These are phyloP conservation scores for Xerocomellus intermedius DNA, from an alignment of 768 basidiomycete genomes.

Conservation along the genomic window DNA sequence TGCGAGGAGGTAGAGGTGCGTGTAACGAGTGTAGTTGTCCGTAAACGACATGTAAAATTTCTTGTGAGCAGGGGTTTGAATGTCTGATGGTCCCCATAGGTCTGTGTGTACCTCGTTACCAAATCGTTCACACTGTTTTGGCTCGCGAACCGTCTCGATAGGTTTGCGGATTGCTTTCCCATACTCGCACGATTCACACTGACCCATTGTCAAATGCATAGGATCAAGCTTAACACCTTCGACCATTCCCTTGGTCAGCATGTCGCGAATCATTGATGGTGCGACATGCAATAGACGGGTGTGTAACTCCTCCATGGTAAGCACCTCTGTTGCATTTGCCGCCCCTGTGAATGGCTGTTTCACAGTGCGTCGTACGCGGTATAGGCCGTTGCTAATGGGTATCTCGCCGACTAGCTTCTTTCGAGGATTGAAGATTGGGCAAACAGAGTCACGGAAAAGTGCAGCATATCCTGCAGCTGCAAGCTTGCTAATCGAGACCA, in stretches of 20 bases:
- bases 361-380: too few relatives aligned
- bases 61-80: background rate
- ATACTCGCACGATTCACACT: background rate
- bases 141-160: background rate
- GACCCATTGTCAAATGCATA: too few relatives aligned
- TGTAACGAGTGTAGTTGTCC: background rate
- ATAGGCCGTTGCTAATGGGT: too few relatives aligned
- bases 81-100: background rate
- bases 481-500: background rate
- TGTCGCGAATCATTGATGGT: too few relatives aligned
- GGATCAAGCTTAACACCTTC: too few relatives aligned
- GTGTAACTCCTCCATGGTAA: too few relatives aligned
- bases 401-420: too few relatives aligned
- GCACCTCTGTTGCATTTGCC: too few relatives aligned
- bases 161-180: background rate
- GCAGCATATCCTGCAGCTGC: background rate
- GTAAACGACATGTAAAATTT: background rate
- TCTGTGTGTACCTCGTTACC: background rate
- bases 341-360: too few relatives aligned
- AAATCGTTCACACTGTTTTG: fast-evolving
- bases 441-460: background rate
- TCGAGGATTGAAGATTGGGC: background rate
- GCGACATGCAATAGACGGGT: too few relatives aligned
- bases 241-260: too few relatives aligned
- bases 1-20: too few relatives aligned